Evolutionary conservation across 495 filamentous ascomycete genomes (phyloP).

Genomic region (Xylaria acuta): DNA sequence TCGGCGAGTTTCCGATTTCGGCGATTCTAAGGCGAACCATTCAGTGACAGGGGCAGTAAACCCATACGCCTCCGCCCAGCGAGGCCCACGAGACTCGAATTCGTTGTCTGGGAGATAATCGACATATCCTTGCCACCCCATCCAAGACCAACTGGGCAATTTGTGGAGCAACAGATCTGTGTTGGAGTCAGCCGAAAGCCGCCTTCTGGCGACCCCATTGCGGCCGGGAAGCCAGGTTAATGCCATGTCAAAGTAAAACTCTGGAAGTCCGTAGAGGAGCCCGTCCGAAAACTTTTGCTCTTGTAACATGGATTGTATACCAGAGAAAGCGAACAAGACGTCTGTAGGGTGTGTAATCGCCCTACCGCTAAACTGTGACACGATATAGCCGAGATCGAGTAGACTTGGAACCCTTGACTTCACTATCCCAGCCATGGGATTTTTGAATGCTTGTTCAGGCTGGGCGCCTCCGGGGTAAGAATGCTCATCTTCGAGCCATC

Average conservation of each 20-base stretch:
- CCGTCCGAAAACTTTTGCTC: slow-evolving; percentile 9
- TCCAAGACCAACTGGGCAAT: slow-evolving; percentile 9
- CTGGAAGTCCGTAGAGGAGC: neutral
- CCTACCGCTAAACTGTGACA: neutral
- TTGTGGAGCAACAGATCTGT: neutral
- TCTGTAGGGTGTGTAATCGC: neutral
- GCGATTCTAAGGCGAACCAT: neutral
- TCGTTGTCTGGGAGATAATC: neutral
- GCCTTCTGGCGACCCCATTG: neutral
- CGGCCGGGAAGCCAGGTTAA: neutral
- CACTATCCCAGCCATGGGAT: neutral
- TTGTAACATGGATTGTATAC: slow-evolving; percentile 4
- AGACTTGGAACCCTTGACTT: slow-evolving; percentile 4
- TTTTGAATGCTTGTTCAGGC: neutral
- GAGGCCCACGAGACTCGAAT: slow-evolving; percentile 7
- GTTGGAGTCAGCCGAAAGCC: neutral
- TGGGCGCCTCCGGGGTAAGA: neutral
- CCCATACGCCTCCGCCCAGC: neutral
- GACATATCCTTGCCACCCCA: neutral
- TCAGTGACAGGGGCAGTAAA: neutral
- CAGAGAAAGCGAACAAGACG: slow-evolving; percentile 1
- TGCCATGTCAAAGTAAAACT: slow-evolving; percentile 7
- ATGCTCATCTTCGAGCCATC: slow-evolving; percentile 5
- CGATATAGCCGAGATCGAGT: neutral
- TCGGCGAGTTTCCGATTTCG: neutral